These are phyloP conservation scores for Biscogniauxia marginata DNA, from an alignment of 2,329 filamentous ascomycete genomes.

Conservation along the genomic window DNA sequence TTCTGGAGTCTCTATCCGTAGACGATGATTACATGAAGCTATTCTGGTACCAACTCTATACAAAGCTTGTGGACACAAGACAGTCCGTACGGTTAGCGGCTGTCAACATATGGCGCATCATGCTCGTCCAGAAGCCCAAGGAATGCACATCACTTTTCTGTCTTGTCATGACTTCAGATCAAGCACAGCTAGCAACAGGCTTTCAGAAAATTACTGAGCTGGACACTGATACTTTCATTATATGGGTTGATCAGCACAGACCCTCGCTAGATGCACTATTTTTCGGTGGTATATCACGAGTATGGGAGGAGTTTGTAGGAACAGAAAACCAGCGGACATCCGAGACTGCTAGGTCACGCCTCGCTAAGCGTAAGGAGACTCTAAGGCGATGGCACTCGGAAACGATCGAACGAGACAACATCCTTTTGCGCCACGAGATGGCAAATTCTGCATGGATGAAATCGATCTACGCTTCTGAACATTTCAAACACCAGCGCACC, in stretches of 20 bases:
- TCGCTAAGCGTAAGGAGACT: constrained; percentile 76
- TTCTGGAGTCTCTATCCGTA: constrained; percentile 72
- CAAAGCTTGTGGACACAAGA: constrained; percentile 74
- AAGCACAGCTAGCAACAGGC: constrained; percentile 68
- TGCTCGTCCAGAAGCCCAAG: constrained; percentile 88
- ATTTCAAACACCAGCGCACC: constrained; percentile 84
- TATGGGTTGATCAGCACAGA: constrained; percentile 83
- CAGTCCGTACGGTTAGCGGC: constrained; percentile 69
- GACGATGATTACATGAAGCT: constrained; percentile 82
- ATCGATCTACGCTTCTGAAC: constrained; percentile 90
- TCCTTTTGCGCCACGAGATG: constrained; percentile 78
- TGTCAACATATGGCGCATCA: constrained; percentile 83
- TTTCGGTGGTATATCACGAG: constrained; percentile 73
- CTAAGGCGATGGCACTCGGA: constrained; percentile 78
- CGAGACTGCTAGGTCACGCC: constrained; percentile 68
- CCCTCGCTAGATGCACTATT: constrained; percentile 79
- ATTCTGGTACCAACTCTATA: constrained; percentile 90
- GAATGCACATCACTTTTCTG: constrained; percentile 74
- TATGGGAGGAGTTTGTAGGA: constrained; percentile 85
- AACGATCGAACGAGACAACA: constrained; percentile 65
- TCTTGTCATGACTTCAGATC: constrained; percentile 67
- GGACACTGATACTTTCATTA: constrained; percentile 83
- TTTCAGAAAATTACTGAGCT: constrained; percentile 84
- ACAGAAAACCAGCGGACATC: constrained; percentile 78
- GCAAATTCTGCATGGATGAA: constrained; percentile 90